These are phyloP conservation scores for Aspergillus ochraceus DNA, from an alignment of 2,329 filamentous ascomycete species.

Conservation along the genomic window DNA sequence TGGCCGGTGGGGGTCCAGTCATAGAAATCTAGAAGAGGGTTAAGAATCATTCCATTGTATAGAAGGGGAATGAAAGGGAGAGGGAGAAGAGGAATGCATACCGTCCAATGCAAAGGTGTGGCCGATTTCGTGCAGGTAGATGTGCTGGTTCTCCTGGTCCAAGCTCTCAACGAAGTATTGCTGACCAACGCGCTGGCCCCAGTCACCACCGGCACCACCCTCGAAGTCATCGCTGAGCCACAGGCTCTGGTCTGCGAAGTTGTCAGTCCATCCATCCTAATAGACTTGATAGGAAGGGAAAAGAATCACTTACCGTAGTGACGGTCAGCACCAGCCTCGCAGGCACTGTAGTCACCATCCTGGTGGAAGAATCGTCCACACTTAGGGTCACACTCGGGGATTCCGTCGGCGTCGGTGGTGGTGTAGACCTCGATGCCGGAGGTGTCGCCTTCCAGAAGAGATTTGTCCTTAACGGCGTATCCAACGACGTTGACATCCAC, in stretches of 20 bases:
- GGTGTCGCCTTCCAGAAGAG: conserved; percentile 14
- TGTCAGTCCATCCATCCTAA: background rate
- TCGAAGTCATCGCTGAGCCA: conserved; percentile 19
- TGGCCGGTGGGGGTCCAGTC: conserved; percentile 17
- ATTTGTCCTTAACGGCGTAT: conserved; percentile 12
- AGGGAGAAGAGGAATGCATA: background rate
- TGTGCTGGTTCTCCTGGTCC: conserved; percentile 13
- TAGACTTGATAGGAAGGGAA: accelerated
- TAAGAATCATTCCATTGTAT: background rate
- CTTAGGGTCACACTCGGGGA: conserved; percentile 11
- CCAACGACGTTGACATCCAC: conserved; percentile 18
- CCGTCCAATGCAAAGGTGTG: conserved; percentile 19
- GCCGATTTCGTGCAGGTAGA: conserved; percentile 17
- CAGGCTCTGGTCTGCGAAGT: conserved; percentile 12
- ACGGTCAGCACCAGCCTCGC: conserved; percentile 9
- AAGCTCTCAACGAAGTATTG: conserved; percentile 17
- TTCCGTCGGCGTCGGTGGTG: conserved; percentile 13
- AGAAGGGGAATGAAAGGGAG: background rate
- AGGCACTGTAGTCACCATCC: conserved; percentile 14
- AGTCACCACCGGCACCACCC: conserved; percentile 17
- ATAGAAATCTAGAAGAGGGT: conserved; percentile 14
- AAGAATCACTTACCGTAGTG: conserved; percentile 11
- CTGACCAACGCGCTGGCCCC: conserved; percentile 16
- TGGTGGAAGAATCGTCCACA: conserved; percentile 19
- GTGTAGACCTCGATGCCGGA: conserved; percentile 14